Percentiles rank a stretch among this genome's conserved stretches.
These are phyloP conservation scores for Uronychia setigera DNA, from an alignment of 73 alveolate species.

Conservation along the genomic window DNA sequence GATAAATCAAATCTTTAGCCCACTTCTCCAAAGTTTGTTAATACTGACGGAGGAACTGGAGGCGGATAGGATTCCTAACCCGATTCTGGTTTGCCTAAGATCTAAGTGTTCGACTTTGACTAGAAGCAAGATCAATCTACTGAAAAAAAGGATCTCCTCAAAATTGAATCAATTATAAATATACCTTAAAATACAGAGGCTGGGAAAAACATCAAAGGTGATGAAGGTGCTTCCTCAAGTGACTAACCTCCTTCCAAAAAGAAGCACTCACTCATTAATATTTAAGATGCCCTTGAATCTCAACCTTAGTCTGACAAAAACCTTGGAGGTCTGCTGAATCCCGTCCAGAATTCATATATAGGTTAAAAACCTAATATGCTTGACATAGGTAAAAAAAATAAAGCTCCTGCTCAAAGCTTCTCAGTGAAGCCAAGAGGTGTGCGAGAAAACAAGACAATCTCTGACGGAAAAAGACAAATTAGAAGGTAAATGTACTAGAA, in stretches of 20 bases:
- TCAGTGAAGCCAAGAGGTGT: neutral
- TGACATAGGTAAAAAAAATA: no score
- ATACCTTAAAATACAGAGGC: neutral
- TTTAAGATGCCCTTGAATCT: neutral
- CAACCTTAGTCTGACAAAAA: neutral
- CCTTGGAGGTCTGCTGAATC: no score
- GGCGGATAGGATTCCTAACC: no score
- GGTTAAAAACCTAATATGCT: neutral
- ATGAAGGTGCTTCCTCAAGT: no score
- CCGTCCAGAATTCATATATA: neutral
- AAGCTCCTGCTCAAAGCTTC: neutral
- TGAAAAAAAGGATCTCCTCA: neutral
- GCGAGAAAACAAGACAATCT: neutral
- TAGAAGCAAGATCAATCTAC: neutral
- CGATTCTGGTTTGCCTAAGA: neutral
- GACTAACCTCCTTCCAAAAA: neutral
- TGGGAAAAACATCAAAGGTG: neutral
- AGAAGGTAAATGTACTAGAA: neutral
- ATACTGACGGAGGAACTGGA: neutral
- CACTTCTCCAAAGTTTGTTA: neutral
- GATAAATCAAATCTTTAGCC: neutral
- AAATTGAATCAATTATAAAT: neutral
- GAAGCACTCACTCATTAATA: neutral
- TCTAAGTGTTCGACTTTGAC: neutral
- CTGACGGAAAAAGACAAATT: neutral